Base-by-base conservation (phyloP, 176 grass and related monocot genomes). In the Tillandsia fasciculata region DNA sequence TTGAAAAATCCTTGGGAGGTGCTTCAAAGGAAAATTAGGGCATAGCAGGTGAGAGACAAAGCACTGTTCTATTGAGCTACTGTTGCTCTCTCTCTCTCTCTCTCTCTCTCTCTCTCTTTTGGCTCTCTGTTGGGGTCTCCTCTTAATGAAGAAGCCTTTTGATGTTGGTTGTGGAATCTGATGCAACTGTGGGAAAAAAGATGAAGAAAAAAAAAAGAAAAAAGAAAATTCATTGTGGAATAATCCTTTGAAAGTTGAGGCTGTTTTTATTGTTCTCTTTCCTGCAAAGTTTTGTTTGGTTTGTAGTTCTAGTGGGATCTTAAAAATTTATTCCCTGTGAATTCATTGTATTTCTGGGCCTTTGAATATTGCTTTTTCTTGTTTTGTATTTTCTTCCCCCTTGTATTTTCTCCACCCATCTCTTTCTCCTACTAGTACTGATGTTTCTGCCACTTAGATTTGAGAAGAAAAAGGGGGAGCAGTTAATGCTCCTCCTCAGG, bases 371-470 rank as follows among this genome's bases (percentile, higher is more conserved):
- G 15, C 22, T 26, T 51, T 68, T 72, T 48, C 57, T 79, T 66
- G 68, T n/a, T 64, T 79, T 15, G 6, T 50, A 71, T 65, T 51
- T 73, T 13, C 53, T 50, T 67, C n/a, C 12, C 66, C 51, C 51
- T 1, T 59, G 59, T 22, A 57, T 17, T 53, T 47, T 52, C 66
- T 24, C 13, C 26, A 56, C 49, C 69, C 27, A 61, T 69, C 68
- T 53, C 54, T 75, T 73, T n/a, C 51, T 59, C 47, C 24, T 23
- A 3, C 64, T 74, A 72, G 70, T 57, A 59, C 70, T 81, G 64
- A 70, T 81, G 72, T 75, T 69, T 75, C 51, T 63, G 74, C 52
- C 63, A 75, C 65, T 76, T 66, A n/a, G n/a, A n/a, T n/a, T n/a
- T n/a, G n/a, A n/a, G n/a, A n/a, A n/a, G n/a, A n/a, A n/a, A n/a